Percentiles rank a stretch among this genome's conserved stretches.
phyloP scores from a whole-genome alignment of 2,329 filamentous ascomycete genomes.

The Graphiopsis chlorocephala region DNA sequence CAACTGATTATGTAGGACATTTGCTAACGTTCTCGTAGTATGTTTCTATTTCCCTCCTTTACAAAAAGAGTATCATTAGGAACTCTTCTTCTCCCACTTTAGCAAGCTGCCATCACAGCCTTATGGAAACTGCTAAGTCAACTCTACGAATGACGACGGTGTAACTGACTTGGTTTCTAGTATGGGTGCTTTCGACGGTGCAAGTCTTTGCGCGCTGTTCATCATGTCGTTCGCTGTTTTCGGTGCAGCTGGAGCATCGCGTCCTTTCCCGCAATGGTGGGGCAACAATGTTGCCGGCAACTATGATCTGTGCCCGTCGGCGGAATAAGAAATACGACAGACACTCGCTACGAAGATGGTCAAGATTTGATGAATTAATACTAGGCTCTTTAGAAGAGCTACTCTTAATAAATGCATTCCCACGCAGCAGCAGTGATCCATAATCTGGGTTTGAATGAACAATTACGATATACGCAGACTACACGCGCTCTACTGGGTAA shows the following conservation, averaged over 20 bases:
- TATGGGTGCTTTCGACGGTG: conserved; percentile 42
- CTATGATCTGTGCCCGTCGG: conserved; percentile 48
- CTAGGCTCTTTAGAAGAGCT: background rate
- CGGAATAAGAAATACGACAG: background rate
- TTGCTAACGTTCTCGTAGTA: too few relatives aligned
- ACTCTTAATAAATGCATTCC: background rate
- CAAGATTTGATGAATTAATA: background rate
- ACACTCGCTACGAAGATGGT: background rate
- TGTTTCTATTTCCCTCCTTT: too few relatives aligned
- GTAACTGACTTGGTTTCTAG: too few relatives aligned
- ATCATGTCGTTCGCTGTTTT: conserved; percentile 57
- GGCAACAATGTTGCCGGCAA: conserved; percentile 51
- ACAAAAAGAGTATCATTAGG: too few relatives aligned
- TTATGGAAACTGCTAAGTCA: too few relatives aligned
- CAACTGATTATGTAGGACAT: too few relatives aligned
- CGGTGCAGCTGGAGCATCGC: conserved; percentile 36
- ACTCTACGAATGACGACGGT: too few relatives aligned
- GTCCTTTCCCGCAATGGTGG: conserved; percentile 55
- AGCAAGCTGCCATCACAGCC: too few relatives aligned
- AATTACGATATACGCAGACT: background rate
- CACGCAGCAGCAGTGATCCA: background rate
- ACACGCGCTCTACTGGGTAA: background rate
- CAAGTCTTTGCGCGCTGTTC: conserved; percentile 48
- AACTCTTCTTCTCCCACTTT: too few relatives aligned
- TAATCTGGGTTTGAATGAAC: background rate